Base-by-base conservation (phyloP, 805 yeast species). In the Candida ipomoeae region DNA sequence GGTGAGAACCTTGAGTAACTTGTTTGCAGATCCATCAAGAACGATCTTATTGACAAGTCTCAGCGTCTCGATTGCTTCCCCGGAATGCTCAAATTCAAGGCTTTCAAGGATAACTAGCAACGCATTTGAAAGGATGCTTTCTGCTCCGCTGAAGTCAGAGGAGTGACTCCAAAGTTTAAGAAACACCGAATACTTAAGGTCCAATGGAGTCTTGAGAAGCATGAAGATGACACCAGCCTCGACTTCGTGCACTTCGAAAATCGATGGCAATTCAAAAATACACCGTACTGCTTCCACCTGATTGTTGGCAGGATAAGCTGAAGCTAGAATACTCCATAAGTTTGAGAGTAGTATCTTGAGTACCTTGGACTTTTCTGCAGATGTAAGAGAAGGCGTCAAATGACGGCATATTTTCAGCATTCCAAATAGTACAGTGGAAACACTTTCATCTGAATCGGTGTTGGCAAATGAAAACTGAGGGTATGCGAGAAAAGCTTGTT, bases 131-230 rank as follows among this genome's bases (percentile, higher is more conserved):
- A 89, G 65, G 6, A 85, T 66, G 2, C 64, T 55, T 46, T 76
- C 83, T 0, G 68, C 62, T 35, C 82, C 88, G 40, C 75, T 78
- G 36, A 67, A 61, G n/a, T 73, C 65, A 7, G 67, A 53, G 0
- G 92, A 77, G 58, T 87, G 92, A 3, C 75, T 74, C 97, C 97
- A 92, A 5, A 91, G 62, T 7, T 81, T 75, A 46, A 81, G 75
- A 55, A 89, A 78, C 0, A 87, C 85, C 15, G 71, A 64, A 0
- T 85, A 65, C 72, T 15, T 73, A 66, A 17, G 48, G 15, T 38
- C 37, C 10, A 48, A 48, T 4, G 70, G 61, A 2, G 66, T 55
- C 3, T 74, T 62, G 13, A 83, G 60, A 31, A 88, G 74, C 43
- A 82, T 73, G 1, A 79, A 70, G 0, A 88, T 71, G 2, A 91